Evolutionary conservation across 768 basidiomycete genomes (phyloP), one percentile per base, ranked within the genome.

Genomic region (Russula sp.): DNA sequence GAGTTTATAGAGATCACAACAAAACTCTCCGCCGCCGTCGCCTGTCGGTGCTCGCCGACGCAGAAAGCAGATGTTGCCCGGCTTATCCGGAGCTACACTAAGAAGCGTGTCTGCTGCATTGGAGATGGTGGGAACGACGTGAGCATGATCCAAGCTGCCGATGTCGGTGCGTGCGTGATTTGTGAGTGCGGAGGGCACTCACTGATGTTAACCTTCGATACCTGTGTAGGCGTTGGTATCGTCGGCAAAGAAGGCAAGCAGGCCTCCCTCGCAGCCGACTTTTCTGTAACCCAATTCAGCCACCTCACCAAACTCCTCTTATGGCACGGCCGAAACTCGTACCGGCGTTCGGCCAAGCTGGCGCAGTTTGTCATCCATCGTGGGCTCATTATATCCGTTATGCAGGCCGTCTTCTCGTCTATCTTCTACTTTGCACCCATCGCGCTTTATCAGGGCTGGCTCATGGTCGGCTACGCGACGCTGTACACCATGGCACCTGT

Each of bases 111-210:
- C 0, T 98, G 96, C 73, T 98, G 97, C 72, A 98, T 98, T 62
- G 97, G 97, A 2, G 97, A 99, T 76, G 97, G 97, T 39, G 97
- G 97, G 4, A 99, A 99, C 73, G 97, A 99, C 72, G 97, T 99
- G 66, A 94, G 91, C 73, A 99, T 99, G 97, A 99, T 99, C 65
- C 97, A 98, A 71, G 97, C 97, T 1, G 97, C 97, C 2, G 94
- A 98, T 70, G 94, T 99, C 62, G 96, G 94, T 94, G 53, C 72
- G 93, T 85, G 5, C 22, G 10, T 52, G 37, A 37, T 37, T 20
- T 20, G 47, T 48, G 11, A 2, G 22, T 48, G 47, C 9, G 8
- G 22, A 48, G 5, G 35, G 31, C 22, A 27, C 1, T 49, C 16
- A 40, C 10, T 42, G 34, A 79, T 75, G 74, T 49, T 39, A 39